These are phyloP conservation scores for Scalesia atractyloides DNA, from an alignment of 129 eudicot species.

Conservation along the genomic window DNA sequence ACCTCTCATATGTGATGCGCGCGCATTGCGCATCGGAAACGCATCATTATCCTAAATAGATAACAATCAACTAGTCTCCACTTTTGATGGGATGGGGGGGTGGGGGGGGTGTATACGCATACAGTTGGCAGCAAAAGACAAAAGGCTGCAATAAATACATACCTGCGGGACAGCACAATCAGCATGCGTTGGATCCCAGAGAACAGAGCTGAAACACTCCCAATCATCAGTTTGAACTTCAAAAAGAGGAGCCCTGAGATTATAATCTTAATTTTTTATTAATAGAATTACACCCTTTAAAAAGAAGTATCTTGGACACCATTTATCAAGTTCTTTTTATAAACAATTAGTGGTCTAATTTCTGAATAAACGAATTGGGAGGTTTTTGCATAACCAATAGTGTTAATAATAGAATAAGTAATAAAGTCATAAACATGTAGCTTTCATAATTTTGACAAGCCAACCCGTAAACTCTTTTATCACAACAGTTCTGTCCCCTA, in stretches of 20 bases:
- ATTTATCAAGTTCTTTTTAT: not conserved
- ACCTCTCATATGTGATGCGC: no score
- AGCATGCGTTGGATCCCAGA: slow-evolving; percentile 92
- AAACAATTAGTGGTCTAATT: not conserved
- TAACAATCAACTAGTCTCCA: not conserved
- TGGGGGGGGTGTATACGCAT: not conserved
- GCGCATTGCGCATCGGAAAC: no score
- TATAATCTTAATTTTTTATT: not conserved
- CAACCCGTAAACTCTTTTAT: not conserved
- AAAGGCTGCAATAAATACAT: slow-evolving; percentile 1
- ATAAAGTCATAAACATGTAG: not conserved
- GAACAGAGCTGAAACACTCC: slow-evolving; percentile 81
- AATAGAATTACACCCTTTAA: not conserved
- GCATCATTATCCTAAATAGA: not conserved
- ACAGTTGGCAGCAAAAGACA: not conserved
- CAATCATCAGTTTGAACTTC: slow-evolving; percentile 90
- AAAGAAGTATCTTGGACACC: slow-evolving; percentile 7
- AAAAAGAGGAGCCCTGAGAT: slow-evolving; percentile 96
- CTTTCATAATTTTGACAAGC: not conserved
- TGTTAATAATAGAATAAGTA: not conserved
- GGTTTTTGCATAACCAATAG: not conserved
- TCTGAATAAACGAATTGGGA: not conserved
- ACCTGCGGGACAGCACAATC: slow-evolving; percentile 99
- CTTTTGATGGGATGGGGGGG: no score
- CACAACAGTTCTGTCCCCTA: not conserved